Evolutionary conservation across 129 eudicot genomes (phyloP), one percentile per base, ranked within the genome.

Genomic region (Saussurea involucrata): DNA sequence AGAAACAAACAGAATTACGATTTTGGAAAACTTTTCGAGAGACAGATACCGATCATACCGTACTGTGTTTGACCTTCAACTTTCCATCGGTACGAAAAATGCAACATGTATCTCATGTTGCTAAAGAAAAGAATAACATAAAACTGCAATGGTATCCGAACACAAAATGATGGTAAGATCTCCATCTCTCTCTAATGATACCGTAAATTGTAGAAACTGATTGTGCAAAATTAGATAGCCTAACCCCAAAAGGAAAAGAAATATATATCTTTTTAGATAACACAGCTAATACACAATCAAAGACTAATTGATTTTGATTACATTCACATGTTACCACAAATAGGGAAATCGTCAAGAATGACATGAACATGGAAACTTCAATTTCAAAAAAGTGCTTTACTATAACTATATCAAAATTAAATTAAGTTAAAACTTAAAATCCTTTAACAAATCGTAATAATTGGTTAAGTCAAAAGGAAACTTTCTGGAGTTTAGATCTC

Each of bases 381-480:
- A 71, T 69, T 34, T 49, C 74, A 33, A 82, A 34, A 44, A 69
- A 82, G 58, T 77, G 69, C 69, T 82, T 81, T 70, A 80, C 78
- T 18, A 61, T n/a, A 82, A 27, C 72, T 53, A 32, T 33, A 55
- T 63, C 37, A 76, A 53, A 71, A 64, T 17, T 4, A 64, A 34
- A 42, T 69, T 37, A 57, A n/a, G 18, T n/a, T n/a, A n/a, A n/a
- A n/a, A 1, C 5, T 12, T 8, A 69, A 69, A 7, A 31, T 2
- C 49, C 3, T 24, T 76, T 61, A 69, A 37, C 0, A 76, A 34
- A 71, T 34, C 66, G 55, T 42, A 70, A 63, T 53, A 25, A 77
- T 66, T 49, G 68, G 70, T 65, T 12, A 77, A 77, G 86, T 83
- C 86, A 77, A 83, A 77, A 80, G n/a, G n/a, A n/a, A n/a, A n/a